Conservation (phyloP, 257 asterid genomes). For the Marsdenia floribunda region DNA sequence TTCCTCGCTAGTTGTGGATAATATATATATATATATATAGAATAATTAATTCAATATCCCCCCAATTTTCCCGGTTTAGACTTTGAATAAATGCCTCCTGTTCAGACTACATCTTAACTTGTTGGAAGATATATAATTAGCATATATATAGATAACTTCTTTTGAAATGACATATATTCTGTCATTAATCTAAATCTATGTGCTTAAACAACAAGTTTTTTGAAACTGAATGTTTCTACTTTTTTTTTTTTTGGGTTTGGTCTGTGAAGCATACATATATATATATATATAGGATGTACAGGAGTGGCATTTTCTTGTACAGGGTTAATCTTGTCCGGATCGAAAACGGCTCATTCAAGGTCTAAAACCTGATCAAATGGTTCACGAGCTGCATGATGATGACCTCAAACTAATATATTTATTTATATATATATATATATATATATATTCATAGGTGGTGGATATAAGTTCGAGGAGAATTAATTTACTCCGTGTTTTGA, state of each 20-base stretch:
- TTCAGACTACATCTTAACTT: constrained; percentile 60
- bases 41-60: background rate
- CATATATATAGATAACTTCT: background rate
- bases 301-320: constrained; percentile 24
- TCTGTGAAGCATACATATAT: constrained; percentile 25
- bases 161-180: background rate
- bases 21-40: too few relatives aligned
- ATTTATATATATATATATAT: too few relatives aligned
- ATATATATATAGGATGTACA: background rate
- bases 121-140: constrained; percentile 14
- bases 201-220: constrained; percentile 22
- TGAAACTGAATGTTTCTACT: constrained; percentile 46
- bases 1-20: background rate
- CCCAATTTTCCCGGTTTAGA: constrained; percentile 71
- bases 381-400: constrained; percentile 12
- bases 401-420: background rate
- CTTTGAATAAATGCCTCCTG: constrained; percentile 81
- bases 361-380: constrained; percentile 12
- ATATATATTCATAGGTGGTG: background rate
- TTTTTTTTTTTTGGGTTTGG: constrained; percentile 14
- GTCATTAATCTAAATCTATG: background rate
- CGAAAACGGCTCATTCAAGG: constrained; percentile 22
- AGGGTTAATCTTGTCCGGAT: constrained; percentile 24
- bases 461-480: background rate
- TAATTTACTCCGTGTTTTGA: constrained; percentile 16